A percentile compares a stretch with the other conserved stretches of the same genome.
phyloP scores from a whole-genome alignment of 371 early-diverging fungal genomes.

The Rhizopus stolonifer region DNA sequence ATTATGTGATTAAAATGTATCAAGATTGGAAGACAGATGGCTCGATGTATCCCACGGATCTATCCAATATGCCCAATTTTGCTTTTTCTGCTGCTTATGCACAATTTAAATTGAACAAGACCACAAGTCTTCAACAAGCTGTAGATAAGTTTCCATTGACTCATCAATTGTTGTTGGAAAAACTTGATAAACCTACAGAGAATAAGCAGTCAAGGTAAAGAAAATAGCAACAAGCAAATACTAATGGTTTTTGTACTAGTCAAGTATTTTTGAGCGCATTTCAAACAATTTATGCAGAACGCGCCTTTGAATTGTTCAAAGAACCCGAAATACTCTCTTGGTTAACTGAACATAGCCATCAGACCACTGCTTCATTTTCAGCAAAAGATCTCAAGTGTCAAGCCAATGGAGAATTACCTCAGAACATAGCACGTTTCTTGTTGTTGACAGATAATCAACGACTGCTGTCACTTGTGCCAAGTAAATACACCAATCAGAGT shows the following conservation, averaged over 20 bases:
- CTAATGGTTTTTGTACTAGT: neutral
- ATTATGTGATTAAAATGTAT: constrained; percentile 61
- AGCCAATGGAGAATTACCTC: constrained; percentile 43
- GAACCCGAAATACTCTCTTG: constrained; percentile 66
- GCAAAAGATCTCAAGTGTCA: neutral
- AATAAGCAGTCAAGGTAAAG: neutral
- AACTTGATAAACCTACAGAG: constrained; percentile 27
- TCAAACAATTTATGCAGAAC: constrained; percentile 43
- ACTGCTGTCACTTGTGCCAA: constrained; percentile 57
- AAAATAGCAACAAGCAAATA: no score
- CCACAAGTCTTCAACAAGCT: constrained; percentile 65
- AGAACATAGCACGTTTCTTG: constrained; percentile 72
- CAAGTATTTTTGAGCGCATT: neutral
- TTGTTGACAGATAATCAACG: constrained; percentile 66
- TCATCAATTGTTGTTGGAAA: constrained; percentile 33
- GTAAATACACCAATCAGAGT: constrained; percentile 49
- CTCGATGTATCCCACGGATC: constrained; percentile 29
- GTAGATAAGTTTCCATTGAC: constrained; percentile 49
- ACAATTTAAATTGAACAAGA: constrained; percentile 60
- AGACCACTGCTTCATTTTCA: neutral
- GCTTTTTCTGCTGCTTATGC: constrained; percentile 78
- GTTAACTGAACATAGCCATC: constrained; percentile 29
- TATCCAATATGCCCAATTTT: constrained; percentile 70
- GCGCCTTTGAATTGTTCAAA: constrained; percentile 69
- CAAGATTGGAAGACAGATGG: constrained; percentile 41